phyloP scores from a whole-genome alignment of 345 rosid species.

The Salix purpurea region DNA sequence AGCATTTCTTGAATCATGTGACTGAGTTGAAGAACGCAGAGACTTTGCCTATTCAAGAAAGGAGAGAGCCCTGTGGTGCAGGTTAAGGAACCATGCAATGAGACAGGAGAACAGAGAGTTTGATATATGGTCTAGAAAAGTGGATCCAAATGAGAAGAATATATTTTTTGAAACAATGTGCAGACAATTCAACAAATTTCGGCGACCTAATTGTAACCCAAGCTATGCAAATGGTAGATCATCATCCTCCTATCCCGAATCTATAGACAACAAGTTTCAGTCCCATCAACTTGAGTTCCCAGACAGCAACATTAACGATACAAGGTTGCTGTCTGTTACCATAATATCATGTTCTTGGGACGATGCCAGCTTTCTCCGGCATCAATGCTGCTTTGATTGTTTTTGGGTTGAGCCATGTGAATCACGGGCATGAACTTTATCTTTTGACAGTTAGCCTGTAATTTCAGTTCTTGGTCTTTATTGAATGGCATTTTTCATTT shows the following conservation, averaged over 20 bases:
- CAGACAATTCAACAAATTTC: constrained; percentile 1
- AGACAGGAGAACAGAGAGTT: not conserved
- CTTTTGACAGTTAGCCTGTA: not conserved
- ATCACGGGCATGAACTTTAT: not conserved
- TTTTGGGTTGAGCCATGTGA: not conserved
- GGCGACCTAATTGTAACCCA: not conserved
- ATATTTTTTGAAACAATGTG: not conserved
- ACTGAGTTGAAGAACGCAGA: too few species aligned
- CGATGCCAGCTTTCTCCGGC: not conserved
- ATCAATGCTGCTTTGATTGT: not conserved
- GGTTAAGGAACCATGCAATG: not conserved
- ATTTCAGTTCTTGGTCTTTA: not conserved
- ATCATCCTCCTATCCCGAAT: not conserved
- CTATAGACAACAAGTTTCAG: not conserved
- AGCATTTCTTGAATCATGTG: too few species aligned
- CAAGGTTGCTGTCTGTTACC: not conserved
- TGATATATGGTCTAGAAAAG: not conserved
- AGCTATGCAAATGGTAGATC: not conserved
- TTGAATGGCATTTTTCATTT: not conserved
- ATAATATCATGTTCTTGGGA: too few species aligned
- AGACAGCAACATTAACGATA: not conserved
- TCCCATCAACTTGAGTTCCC: not conserved
- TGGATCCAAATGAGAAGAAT: not conserved
- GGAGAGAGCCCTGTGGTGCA: not conserved
- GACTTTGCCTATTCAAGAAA: too few species aligned